Base-by-base conservation (phyloP, 2,329 filamentous ascomycete genomes). In the Huntiella abstrusa region DNA sequence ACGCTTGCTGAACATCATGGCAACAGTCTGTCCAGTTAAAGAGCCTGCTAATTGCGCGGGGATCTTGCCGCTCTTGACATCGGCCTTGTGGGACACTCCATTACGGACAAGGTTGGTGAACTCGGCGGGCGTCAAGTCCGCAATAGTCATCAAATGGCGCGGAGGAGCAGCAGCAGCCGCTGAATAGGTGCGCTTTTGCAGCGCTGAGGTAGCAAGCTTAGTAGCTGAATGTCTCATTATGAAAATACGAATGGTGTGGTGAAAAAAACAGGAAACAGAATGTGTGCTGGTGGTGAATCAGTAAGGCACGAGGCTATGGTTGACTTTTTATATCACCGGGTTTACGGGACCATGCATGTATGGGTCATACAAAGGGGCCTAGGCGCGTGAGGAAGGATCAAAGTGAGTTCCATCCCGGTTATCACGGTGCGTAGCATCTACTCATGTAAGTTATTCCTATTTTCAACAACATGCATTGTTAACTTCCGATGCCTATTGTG, bases 1-100 rank as follows among this genome's bases (percentile, higher is more conserved):
- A 54, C 87, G 78, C 67, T 98, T 98, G 70, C 73, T 92, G 69
- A 98, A 98, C 70, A 92, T 84, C 77, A 98, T 81, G 53, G 91
- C 88, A 32, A 98, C 75, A 0, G 86, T 87, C 62, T 84, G 77
- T 45, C 84, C 83, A 1, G 72, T 63, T 52, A 98, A 65, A 8
- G 73, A 67, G 36, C 70, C 69, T 46, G 70, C 65, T 46, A 92
- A 65, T 38, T 68, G 64, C 43, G 65, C 60, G 3, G 80, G 75
- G 41, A 73, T 64, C 46, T 71, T 66, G 40, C 75, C 74, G 15
- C 75, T 73, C 61, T 92, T 93, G 65, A 88, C 75, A 47, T 75
- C 68, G 46, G 73, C 63, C 62, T 96, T 96, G 65, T 84, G 75
- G 38, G 71, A 63, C 17, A 75, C 70, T 43, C 85, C 88, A 75